Conservation (phyloP, 176 grass and related monocot species). For the Oryza longistaminata region DNA sequence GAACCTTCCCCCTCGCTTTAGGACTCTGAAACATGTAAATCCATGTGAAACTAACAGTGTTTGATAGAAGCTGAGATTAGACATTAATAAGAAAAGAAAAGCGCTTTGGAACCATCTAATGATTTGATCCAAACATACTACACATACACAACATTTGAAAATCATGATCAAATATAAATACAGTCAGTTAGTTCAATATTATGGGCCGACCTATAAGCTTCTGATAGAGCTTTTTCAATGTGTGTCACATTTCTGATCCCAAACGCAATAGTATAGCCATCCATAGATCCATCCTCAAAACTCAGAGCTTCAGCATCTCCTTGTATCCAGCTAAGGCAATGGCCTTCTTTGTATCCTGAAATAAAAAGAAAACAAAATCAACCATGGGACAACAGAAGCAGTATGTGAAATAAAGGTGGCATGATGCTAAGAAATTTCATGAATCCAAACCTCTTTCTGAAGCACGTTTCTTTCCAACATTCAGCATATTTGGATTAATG, state of each 20-base stretch:
- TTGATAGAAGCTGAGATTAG: neutral
- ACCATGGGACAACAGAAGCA: neutral
- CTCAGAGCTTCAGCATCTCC: conserved; percentile 89
- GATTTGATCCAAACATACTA: neutral
- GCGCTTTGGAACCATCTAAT: neutral
- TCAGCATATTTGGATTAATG: conserved; percentile 94
- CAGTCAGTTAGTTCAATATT: neutral
- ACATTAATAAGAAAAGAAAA: neutral
- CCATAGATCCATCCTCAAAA: conserved; percentile 90
- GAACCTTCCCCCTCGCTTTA: conserved; percentile 87
- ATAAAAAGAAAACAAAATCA: neutral
- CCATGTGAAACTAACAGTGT: conserved; percentile 24
- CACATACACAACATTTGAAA: neutral
- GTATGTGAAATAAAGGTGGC: conserved; percentile 11
- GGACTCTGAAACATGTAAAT: conserved; percentile 59
- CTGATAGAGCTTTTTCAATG: conserved; percentile 85
- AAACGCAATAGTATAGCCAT: conserved; percentile 94
- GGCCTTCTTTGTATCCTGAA: conserved; percentile 54
- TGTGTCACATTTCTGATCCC: conserved; percentile 96
- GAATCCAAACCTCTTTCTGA: conserved; percentile 61
- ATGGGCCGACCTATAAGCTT: conserved; percentile 73
- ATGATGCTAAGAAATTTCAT: neutral
- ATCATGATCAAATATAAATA: neutral
- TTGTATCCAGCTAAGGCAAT: conserved; percentile 74
- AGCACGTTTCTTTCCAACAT: conserved; percentile 84